Evolutionary conservation across 805 yeast genomes (phyloP), one percentile per base, ranked within the genome.

Genomic region (Allodekkera sacchari): DNA sequence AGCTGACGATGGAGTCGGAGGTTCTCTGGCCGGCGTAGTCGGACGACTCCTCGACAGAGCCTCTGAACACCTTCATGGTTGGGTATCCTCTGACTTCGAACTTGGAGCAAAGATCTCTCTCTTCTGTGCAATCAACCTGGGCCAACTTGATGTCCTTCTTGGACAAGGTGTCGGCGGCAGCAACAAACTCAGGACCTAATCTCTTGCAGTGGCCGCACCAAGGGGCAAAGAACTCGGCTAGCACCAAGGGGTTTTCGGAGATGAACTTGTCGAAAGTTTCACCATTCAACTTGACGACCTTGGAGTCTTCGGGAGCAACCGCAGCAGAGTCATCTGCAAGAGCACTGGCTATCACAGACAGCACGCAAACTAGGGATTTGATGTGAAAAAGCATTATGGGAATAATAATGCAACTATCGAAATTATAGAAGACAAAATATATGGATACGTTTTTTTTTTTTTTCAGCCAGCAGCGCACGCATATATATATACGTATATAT

Each of bases 191-290:
- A 22, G 95, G 95, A 9, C 85, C 95, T 43, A 84, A 63, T 30
- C 71, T 71, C 66, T 88, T 85, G 70, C 96, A 88, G 64, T 88
- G 92, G 12, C 96, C 96, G 68, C 96, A 88, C 96, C 97, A 89
- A 55, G 96, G 94, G 12, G 95, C 95, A 56, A 79, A 84, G 61
- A 84, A 84, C 60, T 84, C 94, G 14, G 89, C 81, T 40, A 84
- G 62, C 15, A 84, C 94, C 44, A 88, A 66, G 22, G 85, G 82
- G 63, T 88, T 81, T 34, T 68, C 74, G 30, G 63, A 59, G 42
- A 89, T 59, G 57, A 83, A 84, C 11, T 66, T 56, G 35, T 71
- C 70, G 55, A 83, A 89, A 37, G 69, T 70, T 23, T 68, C 76
- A 14, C 77, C 61, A 23, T 82, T 72, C 42, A 89, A 71, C 55